Conservation (phyloP, 345 rosid genomes). For the Arabidopsis suecica region DNA sequence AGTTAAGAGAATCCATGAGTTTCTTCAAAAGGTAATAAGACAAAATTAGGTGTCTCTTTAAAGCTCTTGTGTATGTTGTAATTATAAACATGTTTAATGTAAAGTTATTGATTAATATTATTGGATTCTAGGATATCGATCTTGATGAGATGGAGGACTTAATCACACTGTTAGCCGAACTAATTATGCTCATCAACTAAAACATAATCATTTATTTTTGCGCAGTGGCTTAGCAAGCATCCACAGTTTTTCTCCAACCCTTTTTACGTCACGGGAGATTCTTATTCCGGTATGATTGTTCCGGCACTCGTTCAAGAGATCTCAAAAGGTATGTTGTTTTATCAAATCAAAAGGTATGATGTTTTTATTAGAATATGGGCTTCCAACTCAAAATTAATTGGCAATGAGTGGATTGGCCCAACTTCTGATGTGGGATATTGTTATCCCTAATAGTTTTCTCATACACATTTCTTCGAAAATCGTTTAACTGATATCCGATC, state of each 20-base stretch:
- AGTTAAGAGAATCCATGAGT: conserved; percentile 49
- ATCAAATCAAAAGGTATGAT: too few species aligned
- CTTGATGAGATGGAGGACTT: neutral
- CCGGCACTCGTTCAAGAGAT: conserved; percentile 60
- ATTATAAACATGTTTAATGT: neutral
- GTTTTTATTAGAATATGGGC: too few species aligned
- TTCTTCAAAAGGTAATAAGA: conserved; percentile 54
- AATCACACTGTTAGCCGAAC: neutral
- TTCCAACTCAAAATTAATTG: too few species aligned
- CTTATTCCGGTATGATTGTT: conserved; percentile 63
- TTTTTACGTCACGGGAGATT: conserved; percentile 65
- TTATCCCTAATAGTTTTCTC: too few species aligned
- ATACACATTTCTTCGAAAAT: too few species aligned
- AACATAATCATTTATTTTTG: too few species aligned
- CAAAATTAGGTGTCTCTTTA: neutral
- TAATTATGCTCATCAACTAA: too few species aligned
- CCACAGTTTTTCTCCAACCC: conserved; percentile 56
- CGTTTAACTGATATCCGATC: neutral
- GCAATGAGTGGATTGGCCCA: too few species aligned
- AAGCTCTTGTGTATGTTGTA: neutral
- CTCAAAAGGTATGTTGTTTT: conserved; percentile 2
- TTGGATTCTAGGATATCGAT: too few species aligned
- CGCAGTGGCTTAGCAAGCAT: conserved; percentile 67
- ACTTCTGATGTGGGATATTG: too few species aligned
- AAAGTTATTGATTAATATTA: neutral